phyloP scores from a whole-genome alignment of 148 eudicot genomes.

The Vaccinium vitisidaea region DNA sequence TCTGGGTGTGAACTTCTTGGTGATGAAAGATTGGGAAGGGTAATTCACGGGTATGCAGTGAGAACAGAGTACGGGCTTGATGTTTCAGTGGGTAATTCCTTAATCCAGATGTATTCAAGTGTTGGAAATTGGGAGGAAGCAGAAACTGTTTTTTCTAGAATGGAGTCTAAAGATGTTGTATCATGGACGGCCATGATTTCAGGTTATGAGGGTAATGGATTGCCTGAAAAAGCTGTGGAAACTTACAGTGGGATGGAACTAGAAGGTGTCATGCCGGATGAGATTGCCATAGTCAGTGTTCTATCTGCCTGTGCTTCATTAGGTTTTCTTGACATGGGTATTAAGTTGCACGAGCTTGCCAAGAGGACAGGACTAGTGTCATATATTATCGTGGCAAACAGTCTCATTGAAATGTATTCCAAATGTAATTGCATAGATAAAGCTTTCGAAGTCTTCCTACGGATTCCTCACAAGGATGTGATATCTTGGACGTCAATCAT shows the following conservation, averaged over 20 bases:
- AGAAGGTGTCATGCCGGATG: slow-evolving; percentile 61
- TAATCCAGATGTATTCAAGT: slow-evolving; percentile 68
- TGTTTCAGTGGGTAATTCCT: slow-evolving; percentile 61
- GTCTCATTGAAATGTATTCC: slow-evolving; percentile 79
- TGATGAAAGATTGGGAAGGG: slow-evolving; percentile 56
- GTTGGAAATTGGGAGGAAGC: slow-evolving; percentile 65
- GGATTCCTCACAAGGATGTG: slow-evolving; percentile 59
- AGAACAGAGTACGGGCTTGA: slow-evolving; percentile 50
- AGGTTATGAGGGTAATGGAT: slow-evolving; percentile 65
- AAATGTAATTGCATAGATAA: slow-evolving; percentile 66
- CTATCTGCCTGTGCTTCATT: slow-evolving; percentile 84
- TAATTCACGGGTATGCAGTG: slow-evolving; percentile 60
- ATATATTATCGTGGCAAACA: slow-evolving; percentile 60
- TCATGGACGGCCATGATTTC: slow-evolving; percentile 97
- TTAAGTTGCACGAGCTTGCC: slow-evolving; percentile 69
- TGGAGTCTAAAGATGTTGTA: slow-evolving; percentile 64
- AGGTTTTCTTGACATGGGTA: slow-evolving; percentile 58
- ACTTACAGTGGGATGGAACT: slow-evolving; percentile 63
- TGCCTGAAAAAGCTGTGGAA: slow-evolving; percentile 63
- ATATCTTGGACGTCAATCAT: slow-evolving; percentile 90
- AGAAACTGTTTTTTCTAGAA: slow-evolving; percentile 59
- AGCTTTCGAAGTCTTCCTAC: slow-evolving; percentile 80
- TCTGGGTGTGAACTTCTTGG: slow-evolving; percentile 70
- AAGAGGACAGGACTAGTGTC: slow-evolving; percentile 54
- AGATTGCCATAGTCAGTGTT: slow-evolving; percentile 66